Evolutionary conservation across 805 yeast genomes (phyloP).

Genomic region (Metschnikowia amazonensis): DNA sequence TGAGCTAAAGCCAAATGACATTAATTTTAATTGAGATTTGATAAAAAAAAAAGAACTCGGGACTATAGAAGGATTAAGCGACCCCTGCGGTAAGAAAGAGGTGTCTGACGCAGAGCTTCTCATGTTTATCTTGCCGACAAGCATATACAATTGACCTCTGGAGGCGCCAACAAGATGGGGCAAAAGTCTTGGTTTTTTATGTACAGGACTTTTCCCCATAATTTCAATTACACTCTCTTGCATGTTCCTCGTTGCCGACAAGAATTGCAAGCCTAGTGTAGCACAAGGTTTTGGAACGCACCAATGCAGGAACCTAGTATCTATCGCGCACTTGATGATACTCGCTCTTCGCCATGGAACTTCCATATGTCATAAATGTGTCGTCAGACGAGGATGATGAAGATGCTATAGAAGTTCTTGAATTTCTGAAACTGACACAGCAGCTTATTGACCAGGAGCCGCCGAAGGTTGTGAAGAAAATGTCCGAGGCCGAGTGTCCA

Average conservation of each 20-base stretch:
- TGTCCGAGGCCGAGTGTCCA: constrained; percentile 40
- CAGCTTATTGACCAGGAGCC: constrained; percentile 26
- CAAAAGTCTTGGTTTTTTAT: no score
- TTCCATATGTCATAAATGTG: constrained; percentile 16
- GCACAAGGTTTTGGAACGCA: no score
- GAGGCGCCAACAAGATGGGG: no score
- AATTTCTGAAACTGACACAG: constrained; percentile 35
- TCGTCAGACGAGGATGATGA: constrained; percentile 26
- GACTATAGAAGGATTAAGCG: no score
- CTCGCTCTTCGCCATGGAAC: constrained; percentile 5
- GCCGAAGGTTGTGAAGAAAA: constrained; percentile 26
- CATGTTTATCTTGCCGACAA: no score
- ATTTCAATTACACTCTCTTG: no score
- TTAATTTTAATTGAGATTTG: no score
- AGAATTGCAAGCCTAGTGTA: background rate
- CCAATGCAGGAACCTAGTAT: background rate
- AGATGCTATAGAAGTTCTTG: constrained; percentile 34
- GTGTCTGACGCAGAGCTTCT: no score
- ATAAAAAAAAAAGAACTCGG: background rate
- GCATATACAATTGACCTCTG: no score
- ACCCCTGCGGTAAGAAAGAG: no score
- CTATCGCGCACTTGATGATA: background rate
- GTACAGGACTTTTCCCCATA: no score
- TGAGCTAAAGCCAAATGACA: background rate
- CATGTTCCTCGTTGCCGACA: background rate